Evolutionary conservation across 2,329 filamentous ascomycete species (phyloP).

Genomic region (Pseudocercospora pini-densiflorae): DNA sequence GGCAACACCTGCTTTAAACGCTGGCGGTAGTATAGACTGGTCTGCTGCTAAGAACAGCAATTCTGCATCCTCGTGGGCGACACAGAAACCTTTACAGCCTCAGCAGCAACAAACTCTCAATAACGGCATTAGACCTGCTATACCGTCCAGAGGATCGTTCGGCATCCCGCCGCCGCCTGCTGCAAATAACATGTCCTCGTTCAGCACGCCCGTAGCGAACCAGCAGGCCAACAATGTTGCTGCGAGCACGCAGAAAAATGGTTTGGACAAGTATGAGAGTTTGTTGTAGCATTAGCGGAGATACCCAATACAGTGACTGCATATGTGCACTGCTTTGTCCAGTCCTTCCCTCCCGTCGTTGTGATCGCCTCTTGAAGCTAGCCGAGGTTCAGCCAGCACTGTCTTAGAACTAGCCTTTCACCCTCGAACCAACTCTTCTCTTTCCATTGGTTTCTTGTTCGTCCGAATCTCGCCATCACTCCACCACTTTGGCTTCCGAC

Average conservation of each 20-base stretch:
- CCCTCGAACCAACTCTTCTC: too few species aligned
- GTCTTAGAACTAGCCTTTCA: not conserved
- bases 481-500: not conserved
- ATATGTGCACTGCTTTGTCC: not conserved
- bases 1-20: not conserved
- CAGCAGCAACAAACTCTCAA: slow-evolving; percentile 13
- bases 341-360: not conserved
- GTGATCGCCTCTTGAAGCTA: not conserved
- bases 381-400: not conserved
- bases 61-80: slow-evolving; percentile 20
- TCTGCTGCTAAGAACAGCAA: slow-evolving; percentile 42
- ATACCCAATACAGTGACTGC: slow-evolving; percentile 1
- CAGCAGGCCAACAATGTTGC: slow-evolving; percentile 37
- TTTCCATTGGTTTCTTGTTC: not conserved
- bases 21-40: slow-evolving; percentile 56
- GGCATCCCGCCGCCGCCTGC: slow-evolving; percentile 37
- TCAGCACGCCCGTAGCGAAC: slow-evolving; percentile 42
- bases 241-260: slow-evolving; percentile 36
- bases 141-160: slow-evolving; percentile 24
- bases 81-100: not conserved
- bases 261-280: slow-evolving; percentile 71
- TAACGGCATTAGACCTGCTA: slow-evolving; percentile 19
- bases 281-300: slow-evolving; percentile 53
- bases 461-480: not conserved
- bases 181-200: slow-evolving; percentile 42